Base-by-base conservation (phyloP, 139 green algal species). In the Micractinium sp. region DNA sequence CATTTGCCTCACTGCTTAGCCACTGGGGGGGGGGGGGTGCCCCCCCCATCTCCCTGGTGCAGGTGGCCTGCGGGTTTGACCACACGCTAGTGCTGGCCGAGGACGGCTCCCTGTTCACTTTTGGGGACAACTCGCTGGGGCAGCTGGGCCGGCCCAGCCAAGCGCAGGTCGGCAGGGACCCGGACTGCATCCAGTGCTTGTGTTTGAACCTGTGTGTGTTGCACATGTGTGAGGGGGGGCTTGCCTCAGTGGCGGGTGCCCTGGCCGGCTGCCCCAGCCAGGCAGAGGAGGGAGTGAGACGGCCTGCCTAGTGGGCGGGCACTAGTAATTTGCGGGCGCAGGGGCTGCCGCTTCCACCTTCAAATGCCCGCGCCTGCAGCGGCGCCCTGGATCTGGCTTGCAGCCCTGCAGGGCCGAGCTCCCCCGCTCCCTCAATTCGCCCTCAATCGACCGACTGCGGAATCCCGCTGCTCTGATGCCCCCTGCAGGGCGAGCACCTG, bases 71-170 rank as follows among this genome's bases (percentile, higher is more conserved):
- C 77, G 91, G 90, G 15, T 81, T 91, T 63, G 91, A 94, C 81
- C 91, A 94, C 80, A 92, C 87, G 4, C 71, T 94, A 38, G 77
- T 89, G 36, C 83, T 94, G 63, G 69, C 84, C 13, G 29, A 79
- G 23, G 89, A 87, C 12, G 88, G 88, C 61, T 29, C 47, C 9
- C 56, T 93, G 27, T 91, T 87, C 56, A 61, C 81, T 13, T 94
- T 94, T 89, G 92, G 90, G 16, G 91, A 94, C 87, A 87, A 86
- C 82, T 87, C 82, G 2, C 76, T 94, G 85, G 38, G 74, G 14
- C 90, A 94, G 66, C 91, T 94, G 61, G 92, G 90, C 1, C 36
- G 90, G 39, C 56, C 83, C 38, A 69, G 38, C 19, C 84, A 69
- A 31, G 9, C 3, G 78, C 78, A 66, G 78, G 78, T 83, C 25